Conservation (phyloP, 768 basidiomycete genomes). For the Gymnopilus dilepis region DNA sequence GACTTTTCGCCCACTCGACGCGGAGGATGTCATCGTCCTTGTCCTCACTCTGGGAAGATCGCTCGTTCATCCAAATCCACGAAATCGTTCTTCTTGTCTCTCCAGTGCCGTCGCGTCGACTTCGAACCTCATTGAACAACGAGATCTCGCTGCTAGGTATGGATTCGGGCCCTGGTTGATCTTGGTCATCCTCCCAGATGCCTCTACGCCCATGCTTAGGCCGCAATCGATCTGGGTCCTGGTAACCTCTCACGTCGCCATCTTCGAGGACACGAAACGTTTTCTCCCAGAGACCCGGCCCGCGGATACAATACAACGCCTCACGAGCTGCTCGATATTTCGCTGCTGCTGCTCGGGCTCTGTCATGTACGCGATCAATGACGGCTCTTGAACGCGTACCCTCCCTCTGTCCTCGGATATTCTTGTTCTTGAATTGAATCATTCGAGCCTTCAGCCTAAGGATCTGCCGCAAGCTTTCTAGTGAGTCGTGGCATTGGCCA, state of each 20-base stretch:
- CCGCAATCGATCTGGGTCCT: slow-evolving; percentile 11
- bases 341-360: slow-evolving; percentile 5
- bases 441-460: too few relatives aligned
- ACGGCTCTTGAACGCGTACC: slow-evolving; percentile 8
- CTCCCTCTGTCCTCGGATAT: slow-evolving; percentile 12
- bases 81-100: slow-evolving; percentile 10
- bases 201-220: neutral
- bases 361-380: slow-evolving; percentile 18
- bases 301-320: slow-evolving; percentile 10
- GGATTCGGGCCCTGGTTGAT: neutral
- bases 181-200: slow-evolving; percentile 12
- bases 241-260: slow-evolving; percentile 10
- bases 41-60: neutral
- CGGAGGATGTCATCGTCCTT: neutral
- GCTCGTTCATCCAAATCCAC: slow-evolving; percentile 11
- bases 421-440: slow-evolving; percentile 16
- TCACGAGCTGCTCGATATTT: slow-evolving; percentile 17
- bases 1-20: slow-evolving; percentile 4
- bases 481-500: slow-evolving; percentile 14
- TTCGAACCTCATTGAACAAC: slow-evolving; percentile 1
- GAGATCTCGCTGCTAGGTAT: neutral
- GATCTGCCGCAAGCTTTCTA: slow-evolving; percentile 6
- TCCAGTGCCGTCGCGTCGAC: slow-evolving; percentile 1
- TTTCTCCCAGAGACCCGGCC: slow-evolving; percentile 10
- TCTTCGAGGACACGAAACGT: slow-evolving; percentile 8